Conservation (phyloP, 2,329 filamentous ascomycete genomes). For the Xylaria sp. region DNA sequence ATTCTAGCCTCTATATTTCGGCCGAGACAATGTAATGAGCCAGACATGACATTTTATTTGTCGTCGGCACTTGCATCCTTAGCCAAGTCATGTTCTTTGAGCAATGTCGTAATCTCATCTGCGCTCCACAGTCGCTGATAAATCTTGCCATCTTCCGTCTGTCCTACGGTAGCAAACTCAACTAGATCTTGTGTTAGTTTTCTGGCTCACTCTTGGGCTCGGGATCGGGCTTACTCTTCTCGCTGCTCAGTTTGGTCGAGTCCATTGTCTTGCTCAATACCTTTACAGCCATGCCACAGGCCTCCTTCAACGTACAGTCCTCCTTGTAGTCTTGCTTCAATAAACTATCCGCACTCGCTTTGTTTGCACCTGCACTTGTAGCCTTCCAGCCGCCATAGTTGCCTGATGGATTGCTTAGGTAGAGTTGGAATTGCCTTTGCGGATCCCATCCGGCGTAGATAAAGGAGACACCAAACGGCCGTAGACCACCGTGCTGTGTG, state of each 20-base stretch:
- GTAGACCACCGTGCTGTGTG: conserved; percentile 97
- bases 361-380: conserved; percentile 96
- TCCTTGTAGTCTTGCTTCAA: conserved; percentile 99
- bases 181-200: conserved; percentile 58
- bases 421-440: conserved; percentile 95
- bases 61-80: conserved; percentile 80
- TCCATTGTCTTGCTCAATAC: conserved; percentile 99
- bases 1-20: conserved; percentile 27
- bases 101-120: conserved; percentile 90
- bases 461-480: conserved; percentile 97
- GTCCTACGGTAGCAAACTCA: conserved; percentile 97
- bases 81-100: conserved; percentile 94
- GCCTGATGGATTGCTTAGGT: conserved; percentile 97
- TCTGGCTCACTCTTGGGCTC: neutral
- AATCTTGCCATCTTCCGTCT: conserved; percentile 93
- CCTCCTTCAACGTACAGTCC: conserved; percentile 93
- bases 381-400: conserved; percentile 99
- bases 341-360: conserved; percentile 94
- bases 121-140: conserved; percentile 98
- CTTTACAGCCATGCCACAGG: conserved; percentile 96
- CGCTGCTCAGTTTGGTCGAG: conserved; percentile 96
- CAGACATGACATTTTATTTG: conserved; percentile 49
- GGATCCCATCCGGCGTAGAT: conserved; percentile 99
- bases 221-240: conserved; percentile 79
- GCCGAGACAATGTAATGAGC: conserved; percentile 15